A percentile compares a stretch with the other conserved stretches of the same genome.
phyloP scores from a whole-genome alignment of 306 rosid genomes.

The Begonia peltatifolia region DNA sequence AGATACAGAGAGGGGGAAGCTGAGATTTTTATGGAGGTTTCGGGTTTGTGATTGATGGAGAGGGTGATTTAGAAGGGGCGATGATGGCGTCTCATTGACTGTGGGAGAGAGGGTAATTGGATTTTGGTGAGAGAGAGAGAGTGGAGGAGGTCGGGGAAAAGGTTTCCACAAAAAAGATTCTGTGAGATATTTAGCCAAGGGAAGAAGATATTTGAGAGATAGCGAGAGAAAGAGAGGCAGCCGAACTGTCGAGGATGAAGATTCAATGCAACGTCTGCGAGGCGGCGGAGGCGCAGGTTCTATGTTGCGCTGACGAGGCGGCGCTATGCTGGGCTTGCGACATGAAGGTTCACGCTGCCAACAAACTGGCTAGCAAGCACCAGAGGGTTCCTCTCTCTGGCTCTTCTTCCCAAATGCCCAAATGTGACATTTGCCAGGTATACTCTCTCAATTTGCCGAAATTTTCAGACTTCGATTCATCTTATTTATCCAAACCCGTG shows the following conservation, averaged over 20 bases:
- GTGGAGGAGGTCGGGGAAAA: not conserved
- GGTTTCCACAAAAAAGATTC: too few relatives aligned
- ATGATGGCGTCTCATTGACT: too few relatives aligned
- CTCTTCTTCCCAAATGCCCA: constrained; percentile 69
- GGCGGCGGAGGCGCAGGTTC: constrained; percentile 69
- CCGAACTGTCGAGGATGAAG: constrained; percentile 40
- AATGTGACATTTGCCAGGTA: constrained; percentile 95
- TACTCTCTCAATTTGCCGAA: not conserved
- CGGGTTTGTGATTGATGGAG: too few relatives aligned
- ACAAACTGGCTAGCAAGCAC: constrained; percentile 85
- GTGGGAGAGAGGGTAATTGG: not conserved
- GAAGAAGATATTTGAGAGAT: not conserved
- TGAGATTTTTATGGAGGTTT: too few relatives aligned
- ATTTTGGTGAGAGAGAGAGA: constrained; percentile 5
- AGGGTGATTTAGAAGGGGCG: too few relatives aligned
- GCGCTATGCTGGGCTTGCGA: constrained; percentile 90
- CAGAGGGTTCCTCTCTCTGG: constrained; percentile 66
- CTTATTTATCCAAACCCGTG: too few relatives aligned
- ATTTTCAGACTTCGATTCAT: too few relatives aligned
- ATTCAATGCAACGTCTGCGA: constrained; percentile 97
- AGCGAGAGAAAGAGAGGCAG: constrained; percentile 9
- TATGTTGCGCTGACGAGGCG: constrained; percentile 97
- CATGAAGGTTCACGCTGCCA: constrained; percentile 85
- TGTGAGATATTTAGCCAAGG: too few relatives aligned
- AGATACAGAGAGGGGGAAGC: too few relatives aligned